Base-by-base conservation (phyloP, 768 basidiomycete genomes). In the Mycena venus region DNA sequence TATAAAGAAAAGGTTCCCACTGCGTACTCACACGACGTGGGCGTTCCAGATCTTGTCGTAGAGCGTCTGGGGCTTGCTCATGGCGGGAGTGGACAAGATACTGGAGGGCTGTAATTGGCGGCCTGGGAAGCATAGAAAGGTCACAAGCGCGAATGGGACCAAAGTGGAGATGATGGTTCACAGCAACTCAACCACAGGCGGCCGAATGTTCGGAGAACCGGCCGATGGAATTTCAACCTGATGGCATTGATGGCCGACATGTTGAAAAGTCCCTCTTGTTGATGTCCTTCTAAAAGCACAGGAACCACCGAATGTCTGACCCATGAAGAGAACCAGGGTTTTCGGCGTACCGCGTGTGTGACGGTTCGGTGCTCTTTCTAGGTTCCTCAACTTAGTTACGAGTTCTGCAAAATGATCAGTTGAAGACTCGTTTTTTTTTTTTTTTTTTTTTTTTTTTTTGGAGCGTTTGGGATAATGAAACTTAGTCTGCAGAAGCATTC, bases 11-110 rank as follows among this genome's bases (percentile, higher is more conserved):
- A 6, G 25, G 14, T 29, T 12, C 5, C 10, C n/a, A 11, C 51
- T 14, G 27, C 29, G 27, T 32, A 82, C 95, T 75, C 80, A 96
- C 92, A 99, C 94, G 79, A 98, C 91, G 85, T 99, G 98, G 82
- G 97, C 96, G 77, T 98, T 95, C 92, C 95, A 98, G 77, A 99
- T 96, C 86, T 99, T 99, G 86, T 99, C 98, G 84, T 99, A 98
- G 32, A 99, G 88, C 32, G 98, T 99, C 73, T 95, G 92, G 15
- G 96, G 21, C 14, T 88, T 69, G 64, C 83, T 78, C 40, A 85
- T 83, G 68, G 83, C 80, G 75, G 88, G 85, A 87, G 87, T 87
- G 21, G 70, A 77, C 58, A 60, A 62, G 36, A 75, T 62, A 63
- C 29, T 32, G 10, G 23, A 19, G 9, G 9, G 27, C 34, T 53